Percentiles rank a stretch among this genome's conserved stretches.
Conservation (phyloP, 805 yeast species). For the Barnettozyma pratensis region DNA sequence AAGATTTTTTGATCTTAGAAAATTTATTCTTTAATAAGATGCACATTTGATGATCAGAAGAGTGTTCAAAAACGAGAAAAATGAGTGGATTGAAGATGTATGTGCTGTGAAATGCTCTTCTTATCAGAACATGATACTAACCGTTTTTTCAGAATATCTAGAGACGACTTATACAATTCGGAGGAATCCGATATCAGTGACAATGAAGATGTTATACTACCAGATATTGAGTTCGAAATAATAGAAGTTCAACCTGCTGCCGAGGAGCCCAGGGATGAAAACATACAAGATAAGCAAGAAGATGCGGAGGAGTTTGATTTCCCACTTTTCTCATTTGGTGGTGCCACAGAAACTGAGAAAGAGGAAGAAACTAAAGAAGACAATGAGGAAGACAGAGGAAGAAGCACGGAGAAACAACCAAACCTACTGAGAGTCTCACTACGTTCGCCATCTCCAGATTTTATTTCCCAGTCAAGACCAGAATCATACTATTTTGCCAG, state of each 20-base stretch:
- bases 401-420: conserved; percentile 7
- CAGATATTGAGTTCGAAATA: conserved; percentile 24
- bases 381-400: conserved; percentile 11
- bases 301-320: conserved; percentile 22
- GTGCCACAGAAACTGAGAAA: not conserved
- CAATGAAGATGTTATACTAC: conserved; percentile 16
- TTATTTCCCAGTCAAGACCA: conserved; percentile 20
- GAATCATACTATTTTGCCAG: conserved; percentile 17
- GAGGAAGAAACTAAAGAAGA: not conserved
- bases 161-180: conserved; percentile 18
- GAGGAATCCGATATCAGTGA: conserved; percentile 8
- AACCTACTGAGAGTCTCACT: conserved; percentile 15
- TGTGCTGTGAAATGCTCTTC: not conserved
- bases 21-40: no score
- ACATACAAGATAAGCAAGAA: not conserved
- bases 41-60: no score
- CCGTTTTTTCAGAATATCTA: conserved; percentile 16
- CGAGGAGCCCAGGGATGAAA: conserved; percentile 1
- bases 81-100: conserved; percentile 10
- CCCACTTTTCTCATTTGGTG: conserved; percentile 25
- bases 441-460: conserved; percentile 23
- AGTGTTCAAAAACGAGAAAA: no score
- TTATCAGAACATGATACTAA: not conserved
- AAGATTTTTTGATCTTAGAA: no score
- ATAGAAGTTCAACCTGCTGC: conserved; percentile 6